Conservation (phyloP, 1,284 basidiomycete species). For the Bondarzewia mesenterica region DNA sequence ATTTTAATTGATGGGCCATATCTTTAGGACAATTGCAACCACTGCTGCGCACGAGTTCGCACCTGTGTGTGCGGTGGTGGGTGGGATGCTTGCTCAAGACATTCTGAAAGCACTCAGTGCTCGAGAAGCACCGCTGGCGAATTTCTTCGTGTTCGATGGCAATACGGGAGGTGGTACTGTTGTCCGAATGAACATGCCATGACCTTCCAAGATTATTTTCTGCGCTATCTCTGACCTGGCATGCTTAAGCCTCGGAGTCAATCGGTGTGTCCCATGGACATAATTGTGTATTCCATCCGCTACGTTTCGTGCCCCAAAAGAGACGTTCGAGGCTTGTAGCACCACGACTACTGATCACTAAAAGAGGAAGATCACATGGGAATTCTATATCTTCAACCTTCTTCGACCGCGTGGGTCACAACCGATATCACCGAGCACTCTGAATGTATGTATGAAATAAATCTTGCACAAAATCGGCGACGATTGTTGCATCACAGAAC, state of each 20-base stretch:
- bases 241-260: not conserved
- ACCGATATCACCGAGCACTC: no score
- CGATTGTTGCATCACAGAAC: no score
- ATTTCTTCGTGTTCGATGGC: slow-evolving; percentile 88
- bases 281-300: not conserved
- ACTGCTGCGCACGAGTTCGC: slow-evolving; percentile 84
- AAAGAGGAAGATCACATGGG: not conserved
- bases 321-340: not conserved
- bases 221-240: not conserved
- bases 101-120: slow-evolving; percentile 87
- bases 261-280: not conserved
- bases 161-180: slow-evolving; percentile 70
- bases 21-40: slow-evolving; percentile 45
- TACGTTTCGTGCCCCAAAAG: not conserved
- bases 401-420: not conserved
- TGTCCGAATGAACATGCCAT: slow-evolving; percentile 41
- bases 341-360: not conserved
- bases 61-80: slow-evolving; percentile 86
- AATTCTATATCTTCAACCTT: not conserved
- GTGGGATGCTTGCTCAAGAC: slow-evolving; percentile 92
- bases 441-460: no score
- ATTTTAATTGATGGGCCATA: not conserved
- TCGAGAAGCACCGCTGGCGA: slow-evolving; percentile 86
- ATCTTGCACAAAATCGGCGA: no score
- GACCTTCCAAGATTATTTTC: slow-evolving; percentile 1